These are phyloP conservation scores for Stentor coeruleus DNA, from an alignment of 73 alveolate genomes.

Conservation along the genomic window DNA sequence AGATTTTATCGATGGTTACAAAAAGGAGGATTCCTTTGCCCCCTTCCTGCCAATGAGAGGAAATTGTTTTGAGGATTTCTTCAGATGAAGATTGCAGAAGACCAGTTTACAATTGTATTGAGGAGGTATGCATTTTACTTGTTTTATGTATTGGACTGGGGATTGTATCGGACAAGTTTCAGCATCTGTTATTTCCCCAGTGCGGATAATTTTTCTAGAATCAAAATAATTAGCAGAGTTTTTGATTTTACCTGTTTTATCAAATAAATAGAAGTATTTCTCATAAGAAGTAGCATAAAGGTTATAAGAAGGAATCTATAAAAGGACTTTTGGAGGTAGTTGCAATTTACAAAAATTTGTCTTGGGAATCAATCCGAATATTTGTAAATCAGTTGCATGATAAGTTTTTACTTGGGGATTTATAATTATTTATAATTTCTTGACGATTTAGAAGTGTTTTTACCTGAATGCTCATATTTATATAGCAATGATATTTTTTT, in stretches of 20 bases:
- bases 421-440: background rate
- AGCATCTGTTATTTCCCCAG: constrained; percentile 21
- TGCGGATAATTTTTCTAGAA: constrained; percentile 9
- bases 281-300: constrained; percentile 11
- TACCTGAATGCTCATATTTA: background rate
- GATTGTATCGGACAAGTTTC: background rate
- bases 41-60: constrained; percentile 6
- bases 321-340: background rate
- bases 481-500: too few species aligned
- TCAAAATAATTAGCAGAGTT: background rate
- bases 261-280: background rate
- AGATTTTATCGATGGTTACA: background rate
- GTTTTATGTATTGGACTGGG: background rate
- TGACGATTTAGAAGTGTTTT: constrained; percentile 8
- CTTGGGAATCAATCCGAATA: constrained; percentile 20
- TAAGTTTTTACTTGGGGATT: background rate
- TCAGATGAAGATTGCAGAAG: background rate
- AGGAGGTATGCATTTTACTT: background rate
- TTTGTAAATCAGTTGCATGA: background rate
- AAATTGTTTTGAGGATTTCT: background rate
- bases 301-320: background rate
- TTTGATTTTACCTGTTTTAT: background rate
- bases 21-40: constrained; percentile 20
- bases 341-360: background rate
- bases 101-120: constrained; percentile 1